A percentile compares a stretch with the other conserved stretches of the same genome.
These are phyloP conservation scores for Penicillium aurantiogriseum DNA, from an alignment of 2,329 filamentous ascomycete species.

Conservation along the genomic window DNA sequence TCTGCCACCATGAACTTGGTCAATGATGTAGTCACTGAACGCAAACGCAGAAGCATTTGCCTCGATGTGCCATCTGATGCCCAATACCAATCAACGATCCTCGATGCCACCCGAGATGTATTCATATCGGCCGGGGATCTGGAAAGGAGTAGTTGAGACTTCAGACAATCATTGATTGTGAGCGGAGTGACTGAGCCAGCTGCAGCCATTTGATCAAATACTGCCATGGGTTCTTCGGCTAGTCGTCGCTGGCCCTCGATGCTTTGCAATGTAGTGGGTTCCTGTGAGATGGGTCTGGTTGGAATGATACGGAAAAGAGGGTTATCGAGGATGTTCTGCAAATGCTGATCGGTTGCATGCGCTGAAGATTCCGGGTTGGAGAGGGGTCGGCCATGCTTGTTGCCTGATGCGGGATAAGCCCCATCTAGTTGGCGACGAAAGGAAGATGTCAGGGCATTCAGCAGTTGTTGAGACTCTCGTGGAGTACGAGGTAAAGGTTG, in stretches of 20 bases:
- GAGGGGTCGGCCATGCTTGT: conserved; percentile 18
- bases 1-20: conserved; percentile 44
- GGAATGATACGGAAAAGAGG: conserved; percentile 44
- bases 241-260: conserved; percentile 21
- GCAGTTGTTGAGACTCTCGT: conserved; percentile 59
- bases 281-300: conserved; percentile 18
- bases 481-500: conserved; percentile 52
- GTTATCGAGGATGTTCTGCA: conserved; percentile 42
- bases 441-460: conserved; percentile 60
- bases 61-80: conserved; percentile 36
- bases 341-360: conserved; percentile 39
- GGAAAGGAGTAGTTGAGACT: conserved; percentile 34
- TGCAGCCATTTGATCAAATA: conserved; percentile 41
- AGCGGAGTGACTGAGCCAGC: conserved; percentile 34
- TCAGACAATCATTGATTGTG: conserved; percentile 32
- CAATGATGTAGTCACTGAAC: conserved; percentile 23
- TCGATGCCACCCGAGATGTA: conserved; percentile 34
- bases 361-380: conserved; percentile 30
- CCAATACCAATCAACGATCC: conserved; percentile 42
- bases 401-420: conserved; percentile 49
- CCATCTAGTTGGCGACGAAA: conserved; percentile 63
- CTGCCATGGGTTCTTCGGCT: conserved; percentile 34
- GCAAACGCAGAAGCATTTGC: conserved; percentile 32
- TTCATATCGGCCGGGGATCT: conserved; percentile 32
- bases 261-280: conserved; percentile 13